Conservation (phyloP, 352 stramenopile species). For the Pythium apleroticum region DNA sequence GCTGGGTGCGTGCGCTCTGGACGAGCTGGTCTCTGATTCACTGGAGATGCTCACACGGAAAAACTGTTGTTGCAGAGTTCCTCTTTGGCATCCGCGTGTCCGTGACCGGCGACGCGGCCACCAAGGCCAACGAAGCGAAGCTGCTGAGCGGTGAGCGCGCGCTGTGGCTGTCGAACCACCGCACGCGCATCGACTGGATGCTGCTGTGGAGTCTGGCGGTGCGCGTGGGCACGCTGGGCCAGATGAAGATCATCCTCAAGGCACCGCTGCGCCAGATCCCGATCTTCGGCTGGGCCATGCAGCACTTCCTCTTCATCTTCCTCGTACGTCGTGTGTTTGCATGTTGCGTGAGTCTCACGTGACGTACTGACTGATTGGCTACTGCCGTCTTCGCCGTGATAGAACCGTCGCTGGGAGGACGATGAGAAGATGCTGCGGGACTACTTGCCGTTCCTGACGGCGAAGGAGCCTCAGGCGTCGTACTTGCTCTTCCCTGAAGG, state of each 20-base stretch:
- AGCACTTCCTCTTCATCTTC: slow-evolving; percentile 86
- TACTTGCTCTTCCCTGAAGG: slow-evolving; percentile 84
- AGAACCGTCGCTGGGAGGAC: slow-evolving; percentile 65
- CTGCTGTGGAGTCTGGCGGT: slow-evolving; percentile 71
- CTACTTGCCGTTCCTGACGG: slow-evolving; percentile 56
- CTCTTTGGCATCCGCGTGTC: slow-evolving; percentile 58
- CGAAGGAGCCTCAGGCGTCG: slow-evolving; percentile 49
- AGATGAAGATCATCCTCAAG: slow-evolving; percentile 78
- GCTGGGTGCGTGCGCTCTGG: slow-evolving; percentile 34
- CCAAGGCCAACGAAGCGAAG: slow-evolving; percentile 47
- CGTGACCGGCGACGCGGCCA: slow-evolving; percentile 57
- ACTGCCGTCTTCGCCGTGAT: too few species aligned
- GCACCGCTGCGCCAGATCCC: slow-evolving; percentile 64
- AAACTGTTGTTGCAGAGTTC: slow-evolving; percentile 35
- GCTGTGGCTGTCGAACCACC: slow-evolving; percentile 78
- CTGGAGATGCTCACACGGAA: too few species aligned
- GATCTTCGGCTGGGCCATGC: slow-evolving; percentile 86
- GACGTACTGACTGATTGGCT: too few species aligned
- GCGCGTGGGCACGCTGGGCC: slow-evolving; percentile 46
- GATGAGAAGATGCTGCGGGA: slow-evolving; percentile 53
- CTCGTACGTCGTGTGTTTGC: slow-evolving; percentile 20
- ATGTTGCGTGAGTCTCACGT: too few species aligned
- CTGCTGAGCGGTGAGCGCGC: slow-evolving; percentile 53
- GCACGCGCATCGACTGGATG: slow-evolving; percentile 87
- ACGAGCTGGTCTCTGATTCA: too few species aligned